Evolutionary conservation across 2,329 filamentous ascomycete genomes (phyloP).

Genomic region (Harringtonia lauricola): DNA sequence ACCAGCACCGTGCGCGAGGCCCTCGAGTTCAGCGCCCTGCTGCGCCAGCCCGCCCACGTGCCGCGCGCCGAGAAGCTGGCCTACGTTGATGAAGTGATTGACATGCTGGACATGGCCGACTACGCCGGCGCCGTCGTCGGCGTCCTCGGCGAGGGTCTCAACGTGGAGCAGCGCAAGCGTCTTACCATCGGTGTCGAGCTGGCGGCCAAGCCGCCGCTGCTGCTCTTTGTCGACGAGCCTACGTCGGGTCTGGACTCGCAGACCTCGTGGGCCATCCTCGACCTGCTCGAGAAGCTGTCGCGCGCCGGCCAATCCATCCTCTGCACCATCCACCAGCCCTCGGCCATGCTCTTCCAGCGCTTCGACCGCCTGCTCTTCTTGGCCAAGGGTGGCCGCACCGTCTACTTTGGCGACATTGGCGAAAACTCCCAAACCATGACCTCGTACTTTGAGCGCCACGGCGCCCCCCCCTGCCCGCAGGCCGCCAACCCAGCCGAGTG

Average conservation of each 20-base stretch:
- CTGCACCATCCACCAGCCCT: constrained; percentile 94
- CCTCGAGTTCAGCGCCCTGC: constrained; percentile 71
- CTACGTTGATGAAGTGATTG: constrained; percentile 85
- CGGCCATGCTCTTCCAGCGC: constrained; percentile 83
- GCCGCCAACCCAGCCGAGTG: constrained; percentile 72
- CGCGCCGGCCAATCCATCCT: constrained; percentile 83
- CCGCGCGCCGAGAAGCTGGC: constrained; percentile 67
- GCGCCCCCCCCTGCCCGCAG: constrained; percentile 50
- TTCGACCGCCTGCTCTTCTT: constrained; percentile 75
- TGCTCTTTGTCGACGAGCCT: constrained; percentile 88
- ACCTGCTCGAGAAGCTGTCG: constrained; percentile 78
- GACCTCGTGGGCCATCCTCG: constrained; percentile 83
- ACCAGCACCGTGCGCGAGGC: constrained; percentile 83
- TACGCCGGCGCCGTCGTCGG: constrained; percentile 87
- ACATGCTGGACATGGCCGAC: constrained; percentile 80
- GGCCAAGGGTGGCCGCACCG: constrained; percentile 63
- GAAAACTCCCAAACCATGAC: constrained; percentile 57
- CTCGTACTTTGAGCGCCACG: constrained; percentile 65
- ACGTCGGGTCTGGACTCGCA: constrained; percentile 90
- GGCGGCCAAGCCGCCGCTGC: constrained; percentile 76
- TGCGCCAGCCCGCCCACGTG: constrained; percentile 71
- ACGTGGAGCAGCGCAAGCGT: constrained; percentile 59
- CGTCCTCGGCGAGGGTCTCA: constrained; percentile 76
- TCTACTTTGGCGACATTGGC: constrained; percentile 68
- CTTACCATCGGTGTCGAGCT: constrained; percentile 89